A percentile compares a stretch with the other conserved stretches of the same genome.
Conservation (phyloP, 768 basidiomycete species). For the Rubroboletus pulcherrimus region DNA sequence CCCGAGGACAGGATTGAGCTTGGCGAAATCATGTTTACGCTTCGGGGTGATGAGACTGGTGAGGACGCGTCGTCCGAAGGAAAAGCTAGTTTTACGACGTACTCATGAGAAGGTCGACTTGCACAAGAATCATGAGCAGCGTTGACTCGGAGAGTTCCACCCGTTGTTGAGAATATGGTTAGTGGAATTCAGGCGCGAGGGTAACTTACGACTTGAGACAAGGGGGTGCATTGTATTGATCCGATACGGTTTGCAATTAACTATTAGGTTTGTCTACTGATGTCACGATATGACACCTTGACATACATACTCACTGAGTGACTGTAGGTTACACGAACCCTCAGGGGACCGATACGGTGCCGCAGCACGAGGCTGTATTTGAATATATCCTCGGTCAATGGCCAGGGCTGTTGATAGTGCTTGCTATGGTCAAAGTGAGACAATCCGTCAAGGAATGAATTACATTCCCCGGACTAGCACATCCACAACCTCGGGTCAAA, state of each 20-base stretch:
- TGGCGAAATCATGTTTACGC: constrained; percentile 22
- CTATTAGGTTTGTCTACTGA: not conserved
- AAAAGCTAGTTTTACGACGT: not conserved
- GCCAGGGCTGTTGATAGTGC: too few species aligned
- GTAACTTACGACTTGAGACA: not conserved
- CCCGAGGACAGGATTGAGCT: constrained; percentile 17
- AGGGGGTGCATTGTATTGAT: not conserved
- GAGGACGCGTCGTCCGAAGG: not conserved
- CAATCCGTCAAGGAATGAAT: not conserved
- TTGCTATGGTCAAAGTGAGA: not conserved
- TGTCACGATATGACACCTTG: not conserved
- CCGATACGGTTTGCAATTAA: not conserved
- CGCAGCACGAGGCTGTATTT: too few species aligned
- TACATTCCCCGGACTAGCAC: not conserved
- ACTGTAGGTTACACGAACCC: constrained; percentile 1
- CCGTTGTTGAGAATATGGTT: not conserved
- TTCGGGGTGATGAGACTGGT: constrained; percentile 1
- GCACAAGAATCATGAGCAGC: not conserved
- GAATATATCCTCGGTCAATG: too few species aligned
- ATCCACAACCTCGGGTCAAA: not conserved
- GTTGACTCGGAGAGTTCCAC: not conserved
- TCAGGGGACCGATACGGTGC: too few species aligned
- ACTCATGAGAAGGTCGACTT: not conserved
- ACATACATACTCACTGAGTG: not conserved
- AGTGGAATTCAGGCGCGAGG: not conserved